Base-by-base conservation (phyloP, 2,329 filamentous ascomycete species). In the Hymenoscyphus occultus region DNA sequence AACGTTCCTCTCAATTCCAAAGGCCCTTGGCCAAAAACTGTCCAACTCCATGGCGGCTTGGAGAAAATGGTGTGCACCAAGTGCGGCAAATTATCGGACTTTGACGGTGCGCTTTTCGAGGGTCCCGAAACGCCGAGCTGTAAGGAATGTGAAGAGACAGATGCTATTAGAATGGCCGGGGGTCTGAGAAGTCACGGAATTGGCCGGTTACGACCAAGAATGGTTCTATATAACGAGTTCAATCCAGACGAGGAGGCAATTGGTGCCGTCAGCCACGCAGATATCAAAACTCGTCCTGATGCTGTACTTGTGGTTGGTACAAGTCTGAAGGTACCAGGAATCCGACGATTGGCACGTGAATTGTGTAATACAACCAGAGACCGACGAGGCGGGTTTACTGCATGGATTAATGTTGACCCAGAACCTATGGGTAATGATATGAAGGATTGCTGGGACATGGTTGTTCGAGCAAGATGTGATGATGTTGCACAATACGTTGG, bases 31-130 rank as follows among this genome's bases (percentile, higher is more conserved):
- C 95, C 95, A 2, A 88, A 87, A 70, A 96, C 95, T 0, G 87
- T 99, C 67, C 95, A 98, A 77, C 84, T 99, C 9, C 95, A 99
- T 72, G 95, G 95, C 45, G 93, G 94, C 19, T 83, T 99, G 42
- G 89, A 93, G 73, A 95, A 97, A 76, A 98, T 98, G 94, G 90
- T 96, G 16, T 99, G 95, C 78, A 92, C 92, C 56, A 98, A 98
- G 77, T 99, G 95, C 77, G 86, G 87, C 70, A 82, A 90, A 65
- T 82, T 97, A 9, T 85, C 86, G 56, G 84, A 90, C 61, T 93
- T 99, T 72, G 83, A 97, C 69, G 84, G 88, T 9, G 84, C 87
- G 7, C 81, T 96, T 56, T 99, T 99, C 76, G 84, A 91, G 63
- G 92, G 94, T 1, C 90, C 93, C 5, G 86, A 92, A 68, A 87